Evolutionary conservation across 257 asterid genomes (phyloP), one percentile per base, ranked within the genome.

Genomic region (Marsdenia floribunda): DNA sequence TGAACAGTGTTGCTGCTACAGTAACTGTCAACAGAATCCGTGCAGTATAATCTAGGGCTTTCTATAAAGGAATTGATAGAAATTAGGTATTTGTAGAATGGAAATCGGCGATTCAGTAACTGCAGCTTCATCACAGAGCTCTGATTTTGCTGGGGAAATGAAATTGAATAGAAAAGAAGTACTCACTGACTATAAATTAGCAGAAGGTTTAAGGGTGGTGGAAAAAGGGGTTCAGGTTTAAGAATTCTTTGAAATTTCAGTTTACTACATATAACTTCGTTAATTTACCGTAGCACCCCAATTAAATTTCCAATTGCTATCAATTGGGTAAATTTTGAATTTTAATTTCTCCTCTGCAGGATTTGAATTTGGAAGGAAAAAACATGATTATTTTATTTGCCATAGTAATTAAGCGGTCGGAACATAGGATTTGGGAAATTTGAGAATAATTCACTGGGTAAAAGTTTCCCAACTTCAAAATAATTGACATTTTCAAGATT

Each of bases 11-110:
- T 54, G 15, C 18, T 66, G 16, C 42, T 59, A 19, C 19, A 15
- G 52, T 21, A 19, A 60, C 8, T 15, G 11, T 21, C 24, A 6
- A 18, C 42, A 50, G 38, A 57, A 14, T 6, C 29, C 18, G 83
- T 46, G 40, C 72, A 60, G 70, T 75, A 72, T 29, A 57, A 24
- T 52, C 76, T 59, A 54, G 74, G 42, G 71, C 3, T 53, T 64
- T 68, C 12, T n/a, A 29, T 4, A 6, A 73, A 37, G 50, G n/a
- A 47, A 24, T 71, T 54, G 16, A 61, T 65, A 6, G 76, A 33
- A n/a, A 50, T 22, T 38, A 77, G 68, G 22, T 68, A 29, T 71
- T 60, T 47, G 38, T n/a, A 37, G 0, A 54, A 40, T 15, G n/a
- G 33, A 2, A 49, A 19, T 29, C 66, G 76, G 15, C 63, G 57